phyloP scores from a whole-genome alignment of 192 early-diverging fungal genomes.

The Backusella westeae region DNA sequence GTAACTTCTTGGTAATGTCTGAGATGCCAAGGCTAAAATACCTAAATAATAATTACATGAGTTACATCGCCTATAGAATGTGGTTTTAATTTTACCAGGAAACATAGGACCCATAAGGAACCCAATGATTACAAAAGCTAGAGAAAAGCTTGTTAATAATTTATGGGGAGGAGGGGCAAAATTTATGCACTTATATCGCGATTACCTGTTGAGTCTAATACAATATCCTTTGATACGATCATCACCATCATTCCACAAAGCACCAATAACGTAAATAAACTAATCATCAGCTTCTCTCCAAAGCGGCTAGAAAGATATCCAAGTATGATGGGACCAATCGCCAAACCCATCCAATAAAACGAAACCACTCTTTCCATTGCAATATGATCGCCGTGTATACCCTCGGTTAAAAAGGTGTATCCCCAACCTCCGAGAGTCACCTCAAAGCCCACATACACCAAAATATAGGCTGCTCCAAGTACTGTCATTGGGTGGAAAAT shows the following conservation, averaged over 20 bases:
- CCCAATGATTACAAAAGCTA: conserved; percentile 19
- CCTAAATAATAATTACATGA: too few species aligned
- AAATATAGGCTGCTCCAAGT: conserved; percentile 26
- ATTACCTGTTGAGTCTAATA: conserved; percentile 20
- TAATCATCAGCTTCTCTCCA: conserved; percentile 35
- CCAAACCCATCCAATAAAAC: conserved; percentile 34
- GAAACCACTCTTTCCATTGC: conserved; percentile 29
- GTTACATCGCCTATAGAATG: too few species aligned
- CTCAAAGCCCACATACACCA: conserved; percentile 39
- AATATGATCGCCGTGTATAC: conserved; percentile 18
- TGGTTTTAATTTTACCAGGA: not conserved
- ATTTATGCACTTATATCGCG: not conserved
- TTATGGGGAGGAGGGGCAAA: too few species aligned
- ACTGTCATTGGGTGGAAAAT: conserved; percentile 23
- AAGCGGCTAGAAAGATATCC: conserved; percentile 28
- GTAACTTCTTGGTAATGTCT: conserved; percentile 19
- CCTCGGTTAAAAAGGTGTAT: conserved; percentile 31
- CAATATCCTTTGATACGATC: not conserved
- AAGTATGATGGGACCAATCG: conserved; percentile 28
- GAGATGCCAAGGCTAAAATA: conserved; percentile 26
- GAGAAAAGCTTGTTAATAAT: not conserved
- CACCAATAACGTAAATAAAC: conserved; percentile 5
- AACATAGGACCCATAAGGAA: conserved; percentile 28
- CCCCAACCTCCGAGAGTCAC: conserved; percentile 39
- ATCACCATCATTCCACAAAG: conserved; percentile 12